Percentiles rank a stretch among this genome's conserved stretches.
phyloP scores from a whole-genome alignment of 768 basidiomycete genomes.

The Punctularia strigosozonata region DNA sequence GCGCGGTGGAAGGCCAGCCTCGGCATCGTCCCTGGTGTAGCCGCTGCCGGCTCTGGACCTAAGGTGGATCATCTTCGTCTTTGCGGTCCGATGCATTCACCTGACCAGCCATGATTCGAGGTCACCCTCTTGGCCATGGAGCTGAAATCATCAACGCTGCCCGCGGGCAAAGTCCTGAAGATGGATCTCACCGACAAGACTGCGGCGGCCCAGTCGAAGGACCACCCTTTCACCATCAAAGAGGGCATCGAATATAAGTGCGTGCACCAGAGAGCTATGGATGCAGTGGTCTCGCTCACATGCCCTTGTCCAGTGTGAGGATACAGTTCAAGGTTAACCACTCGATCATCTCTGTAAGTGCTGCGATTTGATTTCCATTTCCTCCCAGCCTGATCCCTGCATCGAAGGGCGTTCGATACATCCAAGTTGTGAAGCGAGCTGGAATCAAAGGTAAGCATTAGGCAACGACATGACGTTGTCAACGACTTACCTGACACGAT shows the following conservation, averaged over 20 bases:
- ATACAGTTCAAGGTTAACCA: slow-evolving; percentile 84
- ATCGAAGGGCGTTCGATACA: slow-evolving; percentile 76
- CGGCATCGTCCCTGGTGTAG: slow-evolving; percentile 56
- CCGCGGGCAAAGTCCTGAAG: slow-evolving; percentile 42
- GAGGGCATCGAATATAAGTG: slow-evolving; percentile 88
- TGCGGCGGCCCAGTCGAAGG: slow-evolving; percentile 47
- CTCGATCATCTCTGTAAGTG: slow-evolving; percentile 65
- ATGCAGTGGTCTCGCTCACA: slow-evolving; percentile 2
- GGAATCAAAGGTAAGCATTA: slow-evolving; percentile 51
- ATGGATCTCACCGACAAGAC: slow-evolving; percentile 52
- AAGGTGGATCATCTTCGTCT: too few species aligned
- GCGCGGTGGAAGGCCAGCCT: slow-evolving; percentile 93
- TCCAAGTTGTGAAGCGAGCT: slow-evolving; percentile 79
- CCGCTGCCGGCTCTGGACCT: slow-evolving; percentile 33
- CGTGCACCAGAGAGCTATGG: slow-evolving; percentile 8
- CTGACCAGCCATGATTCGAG: slow-evolving; percentile 24
- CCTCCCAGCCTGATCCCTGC: background rate
- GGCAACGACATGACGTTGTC: slow-evolving; percentile 1
- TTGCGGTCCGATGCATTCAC: too few species aligned
- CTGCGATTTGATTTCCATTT: slow-evolving; percentile 7
- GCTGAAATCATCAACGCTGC: slow-evolving; percentile 64
- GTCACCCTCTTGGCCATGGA: slow-evolving; percentile 67
- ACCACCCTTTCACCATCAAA: slow-evolving; percentile 69
- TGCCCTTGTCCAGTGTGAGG: slow-evolving; percentile 40
- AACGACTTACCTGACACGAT: slow-evolving; percentile 1